Base-by-base conservation (phyloP, 1,139 yeast species). In the Spencermartinsiella ligniputridi region DNA sequence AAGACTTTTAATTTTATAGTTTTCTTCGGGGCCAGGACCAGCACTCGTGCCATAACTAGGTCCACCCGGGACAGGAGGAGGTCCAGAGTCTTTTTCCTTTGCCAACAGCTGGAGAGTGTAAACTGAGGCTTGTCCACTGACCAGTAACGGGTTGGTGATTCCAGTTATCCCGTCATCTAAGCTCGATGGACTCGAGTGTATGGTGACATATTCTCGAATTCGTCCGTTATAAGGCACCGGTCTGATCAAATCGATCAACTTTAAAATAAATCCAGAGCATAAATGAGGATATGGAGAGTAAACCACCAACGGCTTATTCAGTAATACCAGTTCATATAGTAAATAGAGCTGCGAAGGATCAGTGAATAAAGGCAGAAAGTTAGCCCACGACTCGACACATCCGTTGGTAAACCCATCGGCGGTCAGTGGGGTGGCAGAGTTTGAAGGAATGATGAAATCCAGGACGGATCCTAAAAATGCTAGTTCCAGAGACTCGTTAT, bases 151-250 rank as follows among this genome's bases (percentile, higher is more conserved):
- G 46, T 58, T 58, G 17, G 61, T 57, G 25, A 59, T 42, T 5
- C 63, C 63, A n/a, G 47, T 49, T 5, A 59, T 47, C 2, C 60
- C 59, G 2, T 8, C 13, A 12, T 18, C 37, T 9, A 37, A 38
- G 30, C 19, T 15, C 5, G 25, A 34, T 6, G 49, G 46, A 15
- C 47, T 43, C 5, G 60, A 50, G 27, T 58, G 57, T 34, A 58
- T 52, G 2, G 63, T 58, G 17, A 57, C 57, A 40, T 59, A 59
- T 22, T 59, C 63, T 13, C 58, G 45, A 12, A 57, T 46, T n/a
- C 52, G 49, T 19, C 41, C 45, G 6, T 51, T 44, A 37, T 52
- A 52, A 1, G 55, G 54, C 21, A 56, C 41, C 2, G 63, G 63
- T 12, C 57, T 40, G 39, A 59, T 52, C 22, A 59, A 43, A 38